These are phyloP conservation scores for Theileria sp. DNA, from an alignment of 169 alveolate genomes.

Conservation along the genomic window DNA sequence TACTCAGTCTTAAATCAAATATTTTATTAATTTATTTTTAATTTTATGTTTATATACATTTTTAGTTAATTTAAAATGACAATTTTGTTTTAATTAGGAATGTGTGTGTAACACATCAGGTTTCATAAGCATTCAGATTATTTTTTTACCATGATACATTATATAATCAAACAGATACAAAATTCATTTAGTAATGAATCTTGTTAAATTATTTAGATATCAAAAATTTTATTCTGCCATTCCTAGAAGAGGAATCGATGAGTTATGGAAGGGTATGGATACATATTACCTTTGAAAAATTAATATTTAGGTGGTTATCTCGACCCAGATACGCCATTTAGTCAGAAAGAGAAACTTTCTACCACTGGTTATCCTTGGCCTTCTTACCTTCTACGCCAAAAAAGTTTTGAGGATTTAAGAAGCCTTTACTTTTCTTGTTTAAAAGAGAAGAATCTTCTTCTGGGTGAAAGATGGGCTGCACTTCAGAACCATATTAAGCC, in stretches of 20 bases:
- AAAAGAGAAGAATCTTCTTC: conserved; percentile 80
- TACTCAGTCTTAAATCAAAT: not conserved
- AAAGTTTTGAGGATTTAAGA: conserved; percentile 82
- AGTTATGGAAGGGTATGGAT: conserved; percentile 74
- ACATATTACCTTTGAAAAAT: not conserved
- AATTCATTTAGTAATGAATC: conserved; percentile 18
- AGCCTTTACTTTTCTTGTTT: conserved; percentile 79
- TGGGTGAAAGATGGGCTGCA: conserved; percentile 81
- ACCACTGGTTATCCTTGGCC: conserved; percentile 86
- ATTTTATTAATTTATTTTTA: not conserved
- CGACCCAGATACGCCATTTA: conserved; percentile 71
- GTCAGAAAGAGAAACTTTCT: conserved; percentile 68
- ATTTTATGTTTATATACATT: not conserved
- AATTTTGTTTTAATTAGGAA: not conserved
- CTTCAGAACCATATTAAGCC: conserved; percentile 68
- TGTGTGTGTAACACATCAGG: not conserved
- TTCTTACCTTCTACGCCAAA: conserved; percentile 74
- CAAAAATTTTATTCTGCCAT: conserved; percentile 19
- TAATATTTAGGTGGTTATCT: conserved; percentile 68
- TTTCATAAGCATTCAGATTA: not conserved
- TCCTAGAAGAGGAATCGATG: conserved; percentile 78
- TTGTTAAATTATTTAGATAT: conserved; percentile 26
- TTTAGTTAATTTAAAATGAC: not conserved
- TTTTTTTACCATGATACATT: not conserved
- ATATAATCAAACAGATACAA: not conserved